Conservation (phyloP, 768 basidiomycete species). For the Russula virescens region DNA sequence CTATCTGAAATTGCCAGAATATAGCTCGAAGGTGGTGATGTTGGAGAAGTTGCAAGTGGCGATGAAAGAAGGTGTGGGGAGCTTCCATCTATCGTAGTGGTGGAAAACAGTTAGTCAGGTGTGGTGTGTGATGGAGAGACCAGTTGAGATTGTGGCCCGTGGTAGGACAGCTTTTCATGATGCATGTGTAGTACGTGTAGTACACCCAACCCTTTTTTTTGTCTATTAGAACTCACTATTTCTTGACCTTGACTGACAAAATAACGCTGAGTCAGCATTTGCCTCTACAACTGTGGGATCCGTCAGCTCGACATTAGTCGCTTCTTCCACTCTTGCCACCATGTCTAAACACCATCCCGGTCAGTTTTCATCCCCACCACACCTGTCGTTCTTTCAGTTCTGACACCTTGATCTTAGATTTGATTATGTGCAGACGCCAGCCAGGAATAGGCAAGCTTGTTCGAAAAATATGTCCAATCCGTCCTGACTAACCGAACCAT, state of each 20-base stretch:
- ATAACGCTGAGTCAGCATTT: conserved; percentile 11
- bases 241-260: too few species aligned
- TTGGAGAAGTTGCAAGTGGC: conserved; percentile 76
- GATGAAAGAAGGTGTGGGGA: conserved; percentile 90
- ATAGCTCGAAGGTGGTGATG: conserved; percentile 83
- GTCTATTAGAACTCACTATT: conserved; percentile 1
- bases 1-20: conserved; percentile 94
- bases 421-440: conserved; percentile 97
- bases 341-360: conserved; percentile 37
- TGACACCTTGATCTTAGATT: conserved; percentile 46
- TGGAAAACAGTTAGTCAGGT: conserved; percentile 28
- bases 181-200: conserved; percentile 8
- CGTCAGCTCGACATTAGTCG: background rate
- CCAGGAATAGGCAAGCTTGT: conserved; percentile 86
- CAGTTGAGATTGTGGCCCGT: background rate
- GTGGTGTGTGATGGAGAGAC: background rate
- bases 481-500: conserved; percentile 2
- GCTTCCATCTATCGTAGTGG: conserved; percentile 96
- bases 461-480: background rate
- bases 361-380: conserved; percentile 9
- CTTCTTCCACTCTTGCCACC: conserved; percentile 4
- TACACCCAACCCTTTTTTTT: background rate
- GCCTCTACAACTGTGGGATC: background rate
- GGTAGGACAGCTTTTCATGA: conserved; percentile 8
- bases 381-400: background rate